These are phyloP conservation scores for Aspergillus avenaceus DNA, from an alignment of 495 filamentous ascomycete species.

Conservation along the genomic window DNA sequence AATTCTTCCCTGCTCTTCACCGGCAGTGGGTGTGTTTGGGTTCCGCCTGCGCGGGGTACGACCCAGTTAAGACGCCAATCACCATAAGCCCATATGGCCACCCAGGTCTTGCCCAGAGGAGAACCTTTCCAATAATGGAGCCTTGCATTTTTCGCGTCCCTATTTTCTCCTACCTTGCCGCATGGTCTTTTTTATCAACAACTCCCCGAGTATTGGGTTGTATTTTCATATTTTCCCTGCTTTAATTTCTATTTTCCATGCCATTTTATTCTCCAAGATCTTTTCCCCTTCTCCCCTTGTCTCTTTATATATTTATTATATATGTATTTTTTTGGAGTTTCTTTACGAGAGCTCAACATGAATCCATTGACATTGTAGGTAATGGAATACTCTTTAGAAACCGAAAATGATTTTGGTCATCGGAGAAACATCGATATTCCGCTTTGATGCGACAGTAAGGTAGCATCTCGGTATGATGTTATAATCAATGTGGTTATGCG, in stretches of 20 bases:
- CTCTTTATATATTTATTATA: no score
- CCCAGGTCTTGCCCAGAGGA: conserved; percentile 13
- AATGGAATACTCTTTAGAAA: no score
- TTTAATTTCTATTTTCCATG: neutral
- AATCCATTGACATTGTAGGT: no score
- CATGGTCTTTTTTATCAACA: conserved; percentile 18
- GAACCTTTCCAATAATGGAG: conserved; percentile 32
- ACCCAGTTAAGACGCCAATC: conserved; percentile 27
- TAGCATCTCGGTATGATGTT: neutral
- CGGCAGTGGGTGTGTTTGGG: conserved; percentile 14
- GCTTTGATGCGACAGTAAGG: neutral
- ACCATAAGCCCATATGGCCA: conserved; percentile 6
- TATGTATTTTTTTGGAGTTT: no score
- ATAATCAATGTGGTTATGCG: no score
- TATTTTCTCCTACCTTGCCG: conserved; percentile 14
- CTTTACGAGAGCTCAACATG: no score
- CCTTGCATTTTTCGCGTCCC: conserved; percentile 26
- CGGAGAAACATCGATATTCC: neutral
- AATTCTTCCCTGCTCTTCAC: conserved; percentile 11
- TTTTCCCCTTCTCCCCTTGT: no score
- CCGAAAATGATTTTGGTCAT: no score
- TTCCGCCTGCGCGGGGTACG: conserved; percentile 36
- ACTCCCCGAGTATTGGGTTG: conserved; percentile 10
- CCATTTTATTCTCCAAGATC: neutral
- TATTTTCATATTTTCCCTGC: neutral